Conservation (phyloP, 768 basidiomycete species). For the Cystofilobasidium capitatum region DNA sequence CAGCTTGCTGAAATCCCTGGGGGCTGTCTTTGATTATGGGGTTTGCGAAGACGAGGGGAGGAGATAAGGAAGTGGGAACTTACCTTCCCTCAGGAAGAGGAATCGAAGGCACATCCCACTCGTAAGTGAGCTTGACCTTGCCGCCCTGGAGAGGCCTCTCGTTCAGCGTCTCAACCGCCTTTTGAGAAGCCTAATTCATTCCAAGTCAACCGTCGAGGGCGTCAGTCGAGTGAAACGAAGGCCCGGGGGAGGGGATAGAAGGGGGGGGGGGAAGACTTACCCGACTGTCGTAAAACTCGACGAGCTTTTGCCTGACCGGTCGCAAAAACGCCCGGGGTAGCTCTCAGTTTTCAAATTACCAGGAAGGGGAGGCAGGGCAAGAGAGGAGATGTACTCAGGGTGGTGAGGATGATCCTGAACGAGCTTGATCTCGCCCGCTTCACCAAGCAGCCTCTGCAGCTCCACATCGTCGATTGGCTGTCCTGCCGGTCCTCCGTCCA, state of each 20-base stretch:
- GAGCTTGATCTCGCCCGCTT: constrained; percentile 81
- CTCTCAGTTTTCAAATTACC: neutral
- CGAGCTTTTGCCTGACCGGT: constrained; percentile 61
- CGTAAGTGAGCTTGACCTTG: constrained; percentile 73
- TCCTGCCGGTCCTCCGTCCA: constrained; percentile 59
- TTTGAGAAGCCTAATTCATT: constrained; percentile 60
- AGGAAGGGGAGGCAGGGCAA: constrained; percentile 38
- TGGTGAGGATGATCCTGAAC: constrained; percentile 46
- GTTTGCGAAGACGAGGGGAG: constrained; percentile 21
- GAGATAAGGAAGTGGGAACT: constrained; percentile 40
- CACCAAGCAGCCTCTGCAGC: constrained; percentile 72
- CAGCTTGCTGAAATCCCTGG: constrained; percentile 37
- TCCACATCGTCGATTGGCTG: constrained; percentile 73
- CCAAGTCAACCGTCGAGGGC: neutral
- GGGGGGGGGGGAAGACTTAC: constrained; percentile 43
- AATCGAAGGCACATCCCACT: constrained; percentile 64
- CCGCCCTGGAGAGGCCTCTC: constrained; percentile 74
- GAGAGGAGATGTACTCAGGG: constrained; percentile 47
- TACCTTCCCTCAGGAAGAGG: constrained; percentile 45
- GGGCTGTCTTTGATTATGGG: no score
- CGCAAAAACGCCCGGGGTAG: no score
- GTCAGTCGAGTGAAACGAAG: constrained; percentile 12
- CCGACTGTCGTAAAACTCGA: constrained; percentile 88
- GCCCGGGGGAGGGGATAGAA: neutral
- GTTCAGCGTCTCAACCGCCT: constrained; percentile 68